Percentiles rank a stretch among this genome's conserved stretches.
Evolutionary conservation across 305 asterid species (phyloP).

Genomic region (Solanum hybrid): DNA sequence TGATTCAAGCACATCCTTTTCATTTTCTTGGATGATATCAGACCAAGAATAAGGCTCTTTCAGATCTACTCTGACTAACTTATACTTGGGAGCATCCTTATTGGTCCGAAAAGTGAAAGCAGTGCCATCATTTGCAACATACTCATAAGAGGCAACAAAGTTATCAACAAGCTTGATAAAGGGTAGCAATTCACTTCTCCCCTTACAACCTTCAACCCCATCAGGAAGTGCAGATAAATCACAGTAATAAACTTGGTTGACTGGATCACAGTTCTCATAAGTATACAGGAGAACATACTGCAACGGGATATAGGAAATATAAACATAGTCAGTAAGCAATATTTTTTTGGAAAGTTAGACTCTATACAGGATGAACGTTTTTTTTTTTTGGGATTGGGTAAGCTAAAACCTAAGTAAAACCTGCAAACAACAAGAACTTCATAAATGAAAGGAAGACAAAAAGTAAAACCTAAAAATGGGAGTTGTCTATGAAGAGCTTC

Average conservation of each 20-base stretch:
- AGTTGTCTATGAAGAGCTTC: background rate
- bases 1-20: constrained; percentile 77
- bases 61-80: constrained; percentile 70
- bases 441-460: background rate
- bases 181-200: constrained; percentile 57
- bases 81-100: constrained; percentile 89
- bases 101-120: constrained; percentile 76
- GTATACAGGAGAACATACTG: constrained; percentile 77
- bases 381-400: background rate
- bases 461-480: background rate
- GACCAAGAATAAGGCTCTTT: constrained; percentile 64
- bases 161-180: constrained; percentile 79
- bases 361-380: background rate
- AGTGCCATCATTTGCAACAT: constrained; percentile 76
- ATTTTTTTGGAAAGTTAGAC: background rate
- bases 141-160: constrained; percentile 65
- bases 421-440: background rate
- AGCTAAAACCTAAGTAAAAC: background rate
- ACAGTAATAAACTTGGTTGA: constrained; percentile 83
- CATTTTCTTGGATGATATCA: constrained; percentile 60
- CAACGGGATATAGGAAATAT: constrained; percentile 15
- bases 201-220: constrained; percentile 69
- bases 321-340: background rate
- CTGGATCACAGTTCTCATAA: constrained; percentile 73
- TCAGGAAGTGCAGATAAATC: constrained; percentile 52